A percentile compares a stretch with the other conserved stretches of the same genome.
Conservation (phyloP, 192 early-diverging fungal species). For the Backusella australiensis region DNA sequence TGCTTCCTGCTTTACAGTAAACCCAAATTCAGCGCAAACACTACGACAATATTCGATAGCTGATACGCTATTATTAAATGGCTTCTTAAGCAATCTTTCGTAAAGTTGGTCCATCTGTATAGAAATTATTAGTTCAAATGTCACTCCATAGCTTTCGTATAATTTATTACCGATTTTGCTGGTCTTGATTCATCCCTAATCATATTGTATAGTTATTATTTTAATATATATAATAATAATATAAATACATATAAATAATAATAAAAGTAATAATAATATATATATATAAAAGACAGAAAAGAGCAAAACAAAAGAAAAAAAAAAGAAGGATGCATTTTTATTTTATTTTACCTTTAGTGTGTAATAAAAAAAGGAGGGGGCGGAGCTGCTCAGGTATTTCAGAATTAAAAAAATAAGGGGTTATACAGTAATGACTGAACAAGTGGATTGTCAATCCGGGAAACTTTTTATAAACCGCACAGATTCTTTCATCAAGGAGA, state of each 20-base stretch:
- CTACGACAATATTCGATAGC: slow-evolving; percentile 51
- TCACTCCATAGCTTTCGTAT: background rate
- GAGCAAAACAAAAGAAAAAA: background rate
- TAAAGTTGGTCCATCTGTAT: slow-evolving; percentile 52
- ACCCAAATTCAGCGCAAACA: slow-evolving; percentile 50
- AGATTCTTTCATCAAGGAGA: slow-evolving; percentile 6
- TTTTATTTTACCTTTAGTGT: background rate
- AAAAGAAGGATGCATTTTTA: background rate
- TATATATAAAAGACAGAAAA: background rate
- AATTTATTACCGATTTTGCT: background rate
- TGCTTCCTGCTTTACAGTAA: slow-evolving; percentile 60
- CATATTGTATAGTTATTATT: background rate
- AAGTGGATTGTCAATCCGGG: slow-evolving; percentile 12
- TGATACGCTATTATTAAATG: slow-evolving; percentile 43
- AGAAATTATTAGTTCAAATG: background rate
- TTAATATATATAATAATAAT: slow-evolving; percentile 7
- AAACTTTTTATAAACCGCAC: slow-evolving; percentile 10
- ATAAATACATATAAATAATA: slow-evolving; percentile 11
- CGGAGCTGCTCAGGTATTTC: slow-evolving; percentile 2
- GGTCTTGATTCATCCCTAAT: background rate
- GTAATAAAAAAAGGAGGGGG: background rate
- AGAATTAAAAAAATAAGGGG: background rate
- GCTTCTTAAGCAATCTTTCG: slow-evolving; percentile 42
- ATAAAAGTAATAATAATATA: background rate
- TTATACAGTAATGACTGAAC: background rate